Evolutionary conservation across 345 rosid species (phyloP).

Genomic region (Camelina laxa): DNA sequence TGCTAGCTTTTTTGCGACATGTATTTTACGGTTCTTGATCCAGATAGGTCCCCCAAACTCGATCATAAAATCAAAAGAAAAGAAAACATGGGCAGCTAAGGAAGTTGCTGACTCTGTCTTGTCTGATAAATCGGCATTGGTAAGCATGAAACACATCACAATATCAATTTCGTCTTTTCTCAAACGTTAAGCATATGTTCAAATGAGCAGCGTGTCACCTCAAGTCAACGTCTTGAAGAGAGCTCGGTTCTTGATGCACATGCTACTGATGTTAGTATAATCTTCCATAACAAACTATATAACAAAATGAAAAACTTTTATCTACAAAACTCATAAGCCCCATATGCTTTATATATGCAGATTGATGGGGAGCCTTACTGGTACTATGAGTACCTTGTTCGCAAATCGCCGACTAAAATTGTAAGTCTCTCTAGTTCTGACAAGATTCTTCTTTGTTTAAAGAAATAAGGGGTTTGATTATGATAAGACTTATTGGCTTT

Average conservation of each 20-base stretch:
- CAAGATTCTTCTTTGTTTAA: constrained; percentile 5
- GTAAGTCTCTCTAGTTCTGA: constrained; percentile 44
- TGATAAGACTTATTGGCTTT: constrained; percentile 15
- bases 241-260: constrained; percentile 92
- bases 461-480: not conserved
- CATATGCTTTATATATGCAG: constrained; percentile 45
- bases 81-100: constrained; percentile 82
- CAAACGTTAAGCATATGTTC: constrained; percentile 16
- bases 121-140: constrained; percentile 91
- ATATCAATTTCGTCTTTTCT: not conserved
- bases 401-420: constrained; percentile 79
- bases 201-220: constrained; percentile 79
- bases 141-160: constrained; percentile 27
- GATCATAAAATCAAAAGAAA: constrained; percentile 77
- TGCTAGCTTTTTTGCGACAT: constrained; percentile 30
- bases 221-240: constrained; percentile 85
- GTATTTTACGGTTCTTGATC: constrained; percentile 49
- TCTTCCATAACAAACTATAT: not conserved
- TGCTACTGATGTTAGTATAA: constrained; percentile 57
- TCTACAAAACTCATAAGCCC: not conserved
- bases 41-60: constrained; percentile 98
- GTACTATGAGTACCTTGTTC: constrained; percentile 87
- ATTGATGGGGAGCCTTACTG: constrained; percentile 88
- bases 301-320: not conserved
- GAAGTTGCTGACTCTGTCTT: constrained; percentile 92